Percentiles rank a stretch among this genome's conserved stretches.
Evolutionary conservation across 2,329 filamentous ascomycete species (phyloP).

Genomic region (Parascedosporium putredinis): DNA sequence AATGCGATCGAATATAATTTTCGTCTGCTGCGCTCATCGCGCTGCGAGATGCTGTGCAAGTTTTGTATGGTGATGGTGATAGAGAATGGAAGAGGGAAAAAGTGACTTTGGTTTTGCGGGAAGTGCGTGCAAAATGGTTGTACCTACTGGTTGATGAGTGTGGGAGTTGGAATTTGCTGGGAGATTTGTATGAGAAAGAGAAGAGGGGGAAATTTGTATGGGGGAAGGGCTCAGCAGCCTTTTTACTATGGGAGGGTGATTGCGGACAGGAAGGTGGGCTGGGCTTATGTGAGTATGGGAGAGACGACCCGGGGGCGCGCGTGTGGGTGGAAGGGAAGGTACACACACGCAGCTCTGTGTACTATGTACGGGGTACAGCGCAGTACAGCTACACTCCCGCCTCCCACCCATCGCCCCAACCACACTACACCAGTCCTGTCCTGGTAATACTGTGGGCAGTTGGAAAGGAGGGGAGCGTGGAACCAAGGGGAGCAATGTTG

Average conservation of each 20-base stretch:
- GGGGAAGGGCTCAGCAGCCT: slow-evolving; percentile 44
- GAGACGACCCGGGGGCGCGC: neutral
- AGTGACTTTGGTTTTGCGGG: slow-evolving; percentile 16
- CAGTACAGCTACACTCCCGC: neutral
- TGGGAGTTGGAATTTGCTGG: slow-evolving; percentile 41
- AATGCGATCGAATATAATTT: neutral
- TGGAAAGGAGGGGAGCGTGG: slow-evolving; percentile 1
- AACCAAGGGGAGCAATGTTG: neutral
- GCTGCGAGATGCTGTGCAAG: slow-evolving; percentile 3
- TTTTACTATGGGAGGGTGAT: slow-evolving; percentile 58
- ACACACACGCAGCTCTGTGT: slow-evolving; percentile 1
- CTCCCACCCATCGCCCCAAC: neutral
- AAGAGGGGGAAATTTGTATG: slow-evolving; percentile 46
- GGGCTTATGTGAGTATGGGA: slow-evolving; percentile 6
- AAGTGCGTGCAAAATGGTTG: slow-evolving; percentile 24
- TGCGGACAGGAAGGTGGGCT: slow-evolving; percentile 31
- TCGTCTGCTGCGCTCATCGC: neutral
- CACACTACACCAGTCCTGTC: neutral
- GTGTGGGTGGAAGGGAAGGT: slow-evolving; percentile 4
- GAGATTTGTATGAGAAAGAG: slow-evolving; percentile 52
- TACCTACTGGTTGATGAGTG: slow-evolving; percentile 46
- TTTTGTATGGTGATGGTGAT: slow-evolving; percentile 5
- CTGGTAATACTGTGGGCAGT: neutral
- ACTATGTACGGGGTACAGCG: slow-evolving; percentile 1
- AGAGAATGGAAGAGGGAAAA: slow-evolving; percentile 12